A percentile compares a stretch with the other conserved stretches of the same genome.
Conservation (phyloP, 2,329 filamentous ascomycete genomes). For the Penicillium brevicompactum region DNA sequence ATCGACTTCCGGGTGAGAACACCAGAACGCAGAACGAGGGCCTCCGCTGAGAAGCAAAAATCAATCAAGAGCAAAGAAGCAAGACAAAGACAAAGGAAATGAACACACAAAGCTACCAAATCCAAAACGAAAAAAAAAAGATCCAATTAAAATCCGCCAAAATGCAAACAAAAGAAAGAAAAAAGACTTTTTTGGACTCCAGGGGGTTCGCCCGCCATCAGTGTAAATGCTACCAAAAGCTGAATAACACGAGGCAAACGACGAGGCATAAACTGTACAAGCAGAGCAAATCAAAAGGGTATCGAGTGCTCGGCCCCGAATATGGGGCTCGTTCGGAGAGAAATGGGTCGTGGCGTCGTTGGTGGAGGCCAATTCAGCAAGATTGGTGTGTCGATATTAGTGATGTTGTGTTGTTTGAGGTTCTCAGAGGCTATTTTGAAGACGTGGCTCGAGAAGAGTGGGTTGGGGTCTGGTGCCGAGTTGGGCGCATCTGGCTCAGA, state of each 20-base stretch:
- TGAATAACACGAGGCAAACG: conserved; percentile 25
- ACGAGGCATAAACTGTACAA: conserved; percentile 27
- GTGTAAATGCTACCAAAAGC: conserved; percentile 21
- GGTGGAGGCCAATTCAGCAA: conserved; percentile 11
- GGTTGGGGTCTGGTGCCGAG: neutral
- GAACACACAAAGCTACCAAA: conserved; percentile 8
- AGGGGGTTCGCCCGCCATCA: conserved; percentile 24
- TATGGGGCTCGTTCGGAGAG: conserved; percentile 20
- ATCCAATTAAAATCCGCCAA: conserved; percentile 22
- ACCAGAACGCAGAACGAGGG: conserved; percentile 16
- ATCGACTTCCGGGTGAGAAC: conserved; percentile 20
- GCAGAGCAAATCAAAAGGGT: conserved; percentile 31
- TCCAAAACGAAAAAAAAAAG: neutral
- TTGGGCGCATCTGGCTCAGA: neutral
- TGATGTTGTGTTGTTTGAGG: neutral
- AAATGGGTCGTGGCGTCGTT: conserved; percentile 17
- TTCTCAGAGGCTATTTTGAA: neutral
- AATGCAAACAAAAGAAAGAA: conserved; percentile 11
- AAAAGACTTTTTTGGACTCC: conserved; percentile 30
- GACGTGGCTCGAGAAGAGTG: neutral
- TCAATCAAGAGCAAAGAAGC: conserved; percentile 1
- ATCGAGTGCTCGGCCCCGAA: conserved; percentile 27
- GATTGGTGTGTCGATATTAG: conserved; percentile 10
- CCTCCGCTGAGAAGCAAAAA: conserved; percentile 17
- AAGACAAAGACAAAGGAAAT: conserved; percentile 2